Conservation (phyloP, 1,284 basidiomycete genomes). For the Grifola frondosa region DNA sequence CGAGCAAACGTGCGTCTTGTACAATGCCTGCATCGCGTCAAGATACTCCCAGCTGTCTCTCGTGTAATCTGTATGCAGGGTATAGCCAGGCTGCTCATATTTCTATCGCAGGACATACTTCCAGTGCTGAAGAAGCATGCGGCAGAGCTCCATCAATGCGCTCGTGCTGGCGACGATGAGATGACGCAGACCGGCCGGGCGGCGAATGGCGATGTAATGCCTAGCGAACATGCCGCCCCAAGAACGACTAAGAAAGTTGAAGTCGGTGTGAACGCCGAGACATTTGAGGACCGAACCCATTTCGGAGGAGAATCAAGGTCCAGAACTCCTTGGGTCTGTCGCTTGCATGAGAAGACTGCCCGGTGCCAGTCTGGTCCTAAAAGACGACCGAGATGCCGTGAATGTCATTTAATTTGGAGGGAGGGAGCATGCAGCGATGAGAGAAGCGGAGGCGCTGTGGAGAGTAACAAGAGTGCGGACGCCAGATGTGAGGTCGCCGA, state of each 20-base stretch:
- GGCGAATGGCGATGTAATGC: slow-evolving; percentile 21
- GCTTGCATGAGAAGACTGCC: too few species aligned
- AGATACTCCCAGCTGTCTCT: slow-evolving; percentile 44
- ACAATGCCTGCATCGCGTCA: slow-evolving; percentile 41
- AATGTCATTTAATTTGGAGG: too few species aligned
- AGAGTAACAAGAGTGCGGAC: too few species aligned
- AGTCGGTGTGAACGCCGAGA: slow-evolving; percentile 36
- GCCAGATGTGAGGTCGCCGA: too few species aligned
- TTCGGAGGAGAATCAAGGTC: slow-evolving; percentile 47
- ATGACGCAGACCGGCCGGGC: slow-evolving; percentile 35
- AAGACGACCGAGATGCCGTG: too few species aligned
- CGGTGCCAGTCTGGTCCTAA: too few species aligned
- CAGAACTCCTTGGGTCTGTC: slow-evolving; percentile 38
- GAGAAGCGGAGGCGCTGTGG: too few species aligned
- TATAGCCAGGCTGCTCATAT: too few species aligned
- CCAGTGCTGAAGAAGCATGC: slow-evolving; percentile 24
- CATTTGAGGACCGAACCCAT: slow-evolving; percentile 41
- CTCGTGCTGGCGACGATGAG: slow-evolving; percentile 36
- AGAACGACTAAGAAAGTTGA: slow-evolving; percentile 45
- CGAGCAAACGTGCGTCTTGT: slow-evolving; percentile 41
- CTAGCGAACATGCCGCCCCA: slow-evolving; percentile 47
- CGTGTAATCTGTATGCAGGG: slow-evolving; percentile 43
- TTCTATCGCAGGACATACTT: slow-evolving; percentile 32
- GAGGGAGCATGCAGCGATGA: too few species aligned
- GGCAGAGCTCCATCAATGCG: slow-evolving; percentile 29